phyloP scores from a whole-genome alignment of 2,329 filamentous ascomycete genomes.

The Pyricularia grisea region DNA sequence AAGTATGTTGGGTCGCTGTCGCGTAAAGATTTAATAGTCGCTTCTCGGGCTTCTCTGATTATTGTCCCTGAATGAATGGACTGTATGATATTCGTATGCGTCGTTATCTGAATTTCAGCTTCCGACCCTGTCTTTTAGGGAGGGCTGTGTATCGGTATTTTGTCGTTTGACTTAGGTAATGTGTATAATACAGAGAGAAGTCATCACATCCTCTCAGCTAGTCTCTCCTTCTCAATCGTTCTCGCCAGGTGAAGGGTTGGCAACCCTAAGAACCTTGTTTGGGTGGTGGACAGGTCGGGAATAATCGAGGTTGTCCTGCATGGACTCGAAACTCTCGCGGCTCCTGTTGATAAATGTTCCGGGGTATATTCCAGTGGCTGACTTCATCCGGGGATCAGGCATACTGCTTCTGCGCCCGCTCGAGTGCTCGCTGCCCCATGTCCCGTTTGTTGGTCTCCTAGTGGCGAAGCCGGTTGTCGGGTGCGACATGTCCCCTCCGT shows the following conservation, averaged over 20 bases:
- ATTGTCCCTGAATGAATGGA: neutral
- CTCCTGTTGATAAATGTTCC: slow-evolving; percentile 42
- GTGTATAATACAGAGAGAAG: neutral
- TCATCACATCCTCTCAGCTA: neutral
- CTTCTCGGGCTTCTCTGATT: neutral
- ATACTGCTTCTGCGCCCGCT: slow-evolving; percentile 35
- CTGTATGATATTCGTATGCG: neutral
- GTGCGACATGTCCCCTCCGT: slow-evolving; percentile 38
- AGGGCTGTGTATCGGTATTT: neutral
- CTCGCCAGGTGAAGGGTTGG: slow-evolving; percentile 47
- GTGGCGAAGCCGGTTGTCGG: slow-evolving; percentile 22
- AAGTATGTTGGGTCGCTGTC: neutral
- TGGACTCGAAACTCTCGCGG: slow-evolving; percentile 52
- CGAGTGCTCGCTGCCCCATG: slow-evolving; percentile 24
- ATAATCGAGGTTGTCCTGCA: slow-evolving; percentile 58
- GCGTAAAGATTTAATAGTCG: neutral
- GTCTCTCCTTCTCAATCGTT: neutral
- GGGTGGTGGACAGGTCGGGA: slow-evolving; percentile 44
- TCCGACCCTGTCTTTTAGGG: neutral
- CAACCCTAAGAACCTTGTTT: slow-evolving; percentile 47
- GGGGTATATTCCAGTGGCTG: slow-evolving; percentile 47
- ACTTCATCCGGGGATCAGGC: slow-evolving; percentile 54
- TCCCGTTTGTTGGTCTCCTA: slow-evolving; percentile 3
- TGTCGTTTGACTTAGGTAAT: neutral
- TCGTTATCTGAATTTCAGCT: neutral